Base-by-base conservation (phyloP, 2,329 filamentous ascomycete species). In the Tympanopsis confertula region DNA sequence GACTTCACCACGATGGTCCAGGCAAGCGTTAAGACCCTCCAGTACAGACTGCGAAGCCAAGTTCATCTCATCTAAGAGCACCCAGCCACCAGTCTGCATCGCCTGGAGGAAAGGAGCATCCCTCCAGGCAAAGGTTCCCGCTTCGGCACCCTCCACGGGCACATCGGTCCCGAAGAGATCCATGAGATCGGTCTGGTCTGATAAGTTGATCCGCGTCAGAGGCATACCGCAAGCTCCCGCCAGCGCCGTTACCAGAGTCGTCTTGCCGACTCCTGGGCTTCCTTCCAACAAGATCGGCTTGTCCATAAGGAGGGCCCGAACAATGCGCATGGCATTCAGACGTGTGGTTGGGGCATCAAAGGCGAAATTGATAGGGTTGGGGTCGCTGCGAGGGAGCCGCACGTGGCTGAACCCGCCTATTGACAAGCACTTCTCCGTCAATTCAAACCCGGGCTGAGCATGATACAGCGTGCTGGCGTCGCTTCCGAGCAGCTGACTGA, bases 1-100 rank as follows among this genome's bases (percentile, higher is more conserved):
- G 0, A 94, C 86, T 56, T 95, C 86, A 41, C 91, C 89, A 58
- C 93, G 79, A 56, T 98, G 93, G 56, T 98, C 91, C 20, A 98
- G 71, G 62, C 91, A 96, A 17, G 91, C 89, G 48, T 98, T 98
- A 20, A 98, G 66, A 44, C 91, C 93, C 62, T 98, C 91, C 1
- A 98, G 72, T 2, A 98, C 88, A 4, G 89, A 94, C 55, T 98
- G 91, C 0, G 89, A 95, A 2, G 93, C 91, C 44, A 98, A 63
- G 50, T 98, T 98, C 91, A 98, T 98, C 64, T 98, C 91, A 52
- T 98, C 91, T 0, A 98, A 70, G 19, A 98, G 66, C 10, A 98
- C 91, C 91, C 91, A 98, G 48, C 94, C 85, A 19, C 91, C 91
- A 41, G 77, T 83, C 54, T 96, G 91, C 89, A 98, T 96, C 0